These are phyloP conservation scores for Colletotrichum sp. DNA, from an alignment of 2,329 filamentous ascomycete species.

Conservation along the genomic window DNA sequence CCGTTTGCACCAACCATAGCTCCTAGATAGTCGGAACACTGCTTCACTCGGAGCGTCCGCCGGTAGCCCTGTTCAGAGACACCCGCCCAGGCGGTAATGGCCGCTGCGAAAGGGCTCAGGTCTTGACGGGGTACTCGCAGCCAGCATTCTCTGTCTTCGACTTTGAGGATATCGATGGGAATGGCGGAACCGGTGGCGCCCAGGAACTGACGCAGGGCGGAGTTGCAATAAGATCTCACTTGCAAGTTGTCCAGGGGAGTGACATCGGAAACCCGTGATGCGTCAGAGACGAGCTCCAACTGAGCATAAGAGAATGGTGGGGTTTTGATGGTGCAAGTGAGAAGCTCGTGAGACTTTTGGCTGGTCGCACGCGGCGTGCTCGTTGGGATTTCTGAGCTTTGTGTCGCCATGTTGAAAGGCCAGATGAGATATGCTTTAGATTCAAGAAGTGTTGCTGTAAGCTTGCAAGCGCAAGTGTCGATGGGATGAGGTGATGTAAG, in stretches of 20 bases:
- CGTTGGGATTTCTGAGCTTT: not conserved
- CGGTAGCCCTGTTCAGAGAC: slow-evolving; percentile 44
- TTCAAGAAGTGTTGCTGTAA: not conserved
- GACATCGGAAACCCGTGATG: slow-evolving; percentile 1
- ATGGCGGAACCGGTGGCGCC: slow-evolving; percentile 72
- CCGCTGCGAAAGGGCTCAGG: slow-evolving; percentile 64
- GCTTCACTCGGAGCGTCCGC: slow-evolving; percentile 58
- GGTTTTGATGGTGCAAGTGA: slow-evolving; percentile 54
- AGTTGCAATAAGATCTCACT: slow-evolving; percentile 65
- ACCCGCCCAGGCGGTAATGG: slow-evolving; percentile 69
- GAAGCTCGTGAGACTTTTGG: slow-evolving; percentile 52
- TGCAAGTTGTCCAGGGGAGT: slow-evolving; percentile 63
- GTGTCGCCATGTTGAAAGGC: slow-evolving; percentile 9
- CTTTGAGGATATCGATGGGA: slow-evolving; percentile 72
- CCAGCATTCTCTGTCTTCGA: slow-evolving; percentile 63
- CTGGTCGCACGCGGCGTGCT: not conserved
- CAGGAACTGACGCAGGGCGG: slow-evolving; percentile 71
- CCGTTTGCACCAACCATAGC: slow-evolving; percentile 57
- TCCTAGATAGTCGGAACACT: slow-evolving; percentile 69
- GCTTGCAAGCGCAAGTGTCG: not conserved
- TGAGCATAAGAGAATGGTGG: slow-evolving; percentile 64
- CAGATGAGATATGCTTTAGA: not conserved
- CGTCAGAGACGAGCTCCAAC: slow-evolving; percentile 49
- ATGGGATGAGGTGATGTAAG: not conserved
- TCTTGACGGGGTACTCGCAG: slow-evolving; percentile 68